Conservation (phyloP, 306 rosid genomes). For the Casuarina equisetifolia region DNA sequence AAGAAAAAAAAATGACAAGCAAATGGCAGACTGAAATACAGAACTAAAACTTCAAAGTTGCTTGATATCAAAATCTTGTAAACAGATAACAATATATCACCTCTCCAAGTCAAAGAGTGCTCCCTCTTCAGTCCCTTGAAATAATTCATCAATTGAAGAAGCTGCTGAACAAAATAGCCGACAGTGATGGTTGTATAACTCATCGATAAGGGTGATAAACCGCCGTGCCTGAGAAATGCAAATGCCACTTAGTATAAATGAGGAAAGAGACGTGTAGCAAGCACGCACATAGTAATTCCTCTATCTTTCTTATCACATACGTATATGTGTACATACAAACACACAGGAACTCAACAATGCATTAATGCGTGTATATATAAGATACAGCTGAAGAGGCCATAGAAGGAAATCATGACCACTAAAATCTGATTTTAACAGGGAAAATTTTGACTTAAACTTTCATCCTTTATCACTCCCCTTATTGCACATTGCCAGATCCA, state of each 20-base stretch:
- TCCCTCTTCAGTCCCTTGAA: conserved; percentile 97
- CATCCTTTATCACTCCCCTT: not conserved
- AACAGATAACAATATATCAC: conserved; percentile 32
- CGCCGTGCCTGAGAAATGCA: conserved; percentile 69
- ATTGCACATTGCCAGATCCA: not conserved
- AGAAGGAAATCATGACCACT: not conserved
- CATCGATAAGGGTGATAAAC: conserved; percentile 89
- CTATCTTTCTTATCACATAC: not conserved
- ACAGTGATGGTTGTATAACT: conserved; percentile 91
- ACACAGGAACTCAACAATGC: not conserved
- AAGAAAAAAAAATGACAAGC: not conserved
- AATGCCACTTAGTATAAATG: conserved; percentile 9
- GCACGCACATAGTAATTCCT: conserved; percentile 8
- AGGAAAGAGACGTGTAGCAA: conserved; percentile 14
- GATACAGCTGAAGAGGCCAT: not conserved
- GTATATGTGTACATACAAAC: not conserved
- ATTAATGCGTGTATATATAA: not conserved
- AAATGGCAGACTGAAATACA: not conserved
- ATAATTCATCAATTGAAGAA: conserved; percentile 80
- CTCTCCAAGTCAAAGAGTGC: conserved; percentile 94
- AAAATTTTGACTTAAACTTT: not conserved
- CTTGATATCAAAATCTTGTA: conserved; percentile 10
- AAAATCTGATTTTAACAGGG: not conserved
- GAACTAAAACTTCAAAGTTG: conserved; percentile 18
- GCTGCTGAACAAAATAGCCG: conserved; percentile 76